A percentile compares a stretch with the other conserved stretches of the same genome.
These are phyloP conservation scores for Hypoxylon trugodes DNA, from an alignment of 495 filamentous ascomycete genomes.

Conservation along the genomic window DNA sequence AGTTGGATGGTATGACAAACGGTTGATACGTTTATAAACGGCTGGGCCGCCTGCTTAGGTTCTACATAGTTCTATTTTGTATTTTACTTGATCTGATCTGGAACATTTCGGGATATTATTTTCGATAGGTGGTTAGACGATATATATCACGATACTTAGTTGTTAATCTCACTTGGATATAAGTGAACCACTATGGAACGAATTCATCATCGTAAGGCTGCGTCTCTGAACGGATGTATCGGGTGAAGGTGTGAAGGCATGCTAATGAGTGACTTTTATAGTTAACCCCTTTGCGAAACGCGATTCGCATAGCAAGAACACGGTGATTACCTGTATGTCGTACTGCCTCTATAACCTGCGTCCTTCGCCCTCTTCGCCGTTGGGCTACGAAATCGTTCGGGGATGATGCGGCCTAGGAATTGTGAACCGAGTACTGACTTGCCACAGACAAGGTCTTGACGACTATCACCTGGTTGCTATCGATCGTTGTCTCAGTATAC, in stretches of 20 bases:
- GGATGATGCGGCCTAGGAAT: not conserved
- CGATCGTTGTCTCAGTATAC: conserved; percentile 72
- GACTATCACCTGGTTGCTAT: conserved; percentile 73
- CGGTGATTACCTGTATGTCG: conserved; percentile 51
- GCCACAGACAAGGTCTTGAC: conserved; percentile 70
- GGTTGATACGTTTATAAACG: conserved; percentile 17
- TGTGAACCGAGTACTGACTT: conserved; percentile 41
- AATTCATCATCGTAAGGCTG: conserved; percentile 49
- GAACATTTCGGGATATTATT: conserved; percentile 4
- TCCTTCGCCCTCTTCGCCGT: no score
- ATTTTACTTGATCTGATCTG: not conserved
- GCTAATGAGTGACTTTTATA: conserved; percentile 35
- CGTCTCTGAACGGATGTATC: no score
- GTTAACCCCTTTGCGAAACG: conserved; percentile 74
- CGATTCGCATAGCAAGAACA: conserved; percentile 63
- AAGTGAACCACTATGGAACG: conserved; percentile 49
- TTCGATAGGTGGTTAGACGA: not conserved
- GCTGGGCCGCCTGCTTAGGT: not conserved
- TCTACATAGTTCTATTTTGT: not conserved
- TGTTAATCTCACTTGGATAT: not conserved
- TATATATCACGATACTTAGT: not conserved
- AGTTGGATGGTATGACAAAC: not conserved
- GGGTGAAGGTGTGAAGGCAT: not conserved
- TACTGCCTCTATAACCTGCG: not conserved
- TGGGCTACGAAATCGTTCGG: not conserved